Conservation (phyloP, 2,329 filamentous ascomycete species). For the Alternaria sp. region DNA sequence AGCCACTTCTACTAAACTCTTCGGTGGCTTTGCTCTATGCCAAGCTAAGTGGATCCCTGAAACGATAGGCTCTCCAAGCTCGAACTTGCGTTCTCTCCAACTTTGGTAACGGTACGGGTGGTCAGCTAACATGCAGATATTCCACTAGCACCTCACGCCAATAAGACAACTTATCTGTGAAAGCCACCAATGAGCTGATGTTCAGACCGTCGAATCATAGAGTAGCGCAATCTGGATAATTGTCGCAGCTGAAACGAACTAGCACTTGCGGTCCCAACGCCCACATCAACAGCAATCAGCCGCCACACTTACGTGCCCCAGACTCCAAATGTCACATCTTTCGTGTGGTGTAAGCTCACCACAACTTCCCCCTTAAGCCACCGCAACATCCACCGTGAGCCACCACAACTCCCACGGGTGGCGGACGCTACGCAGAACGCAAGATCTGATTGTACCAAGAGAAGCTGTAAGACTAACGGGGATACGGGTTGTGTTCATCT, state of each 20-base stretch:
- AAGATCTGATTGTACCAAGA: neutral
- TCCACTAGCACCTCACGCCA: neutral
- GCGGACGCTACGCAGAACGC: neutral
- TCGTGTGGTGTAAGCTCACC: neutral
- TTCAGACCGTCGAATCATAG: neutral
- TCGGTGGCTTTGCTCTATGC: neutral
- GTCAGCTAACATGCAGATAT: conserved; percentile 1
- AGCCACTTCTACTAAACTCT: neutral
- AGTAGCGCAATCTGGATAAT: conserved; percentile 2
- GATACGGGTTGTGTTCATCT: neutral
- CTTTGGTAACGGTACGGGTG: neutral
- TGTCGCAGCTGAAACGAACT: conserved; percentile 6
- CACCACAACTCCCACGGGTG: conserved; percentile 1
- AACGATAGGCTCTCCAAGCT: neutral
- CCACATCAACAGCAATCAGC: neutral
- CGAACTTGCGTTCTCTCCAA: conserved; percentile 1
- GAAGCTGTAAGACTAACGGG: conserved; percentile 1
- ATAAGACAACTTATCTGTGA: neutral
- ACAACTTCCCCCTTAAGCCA: neutral
- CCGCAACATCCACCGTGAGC: neutral
- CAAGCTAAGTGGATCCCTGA: neutral
- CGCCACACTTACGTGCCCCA: neutral
- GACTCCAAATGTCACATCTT: neutral
- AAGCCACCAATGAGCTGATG: conserved; percentile 5
- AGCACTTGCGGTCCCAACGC: conserved; percentile 6